Evolutionary conservation across 2,329 filamentous ascomycete genomes (phyloP), one percentile per base, ranked within the genome.

Genomic region (Aspergillus piperis): DNA sequence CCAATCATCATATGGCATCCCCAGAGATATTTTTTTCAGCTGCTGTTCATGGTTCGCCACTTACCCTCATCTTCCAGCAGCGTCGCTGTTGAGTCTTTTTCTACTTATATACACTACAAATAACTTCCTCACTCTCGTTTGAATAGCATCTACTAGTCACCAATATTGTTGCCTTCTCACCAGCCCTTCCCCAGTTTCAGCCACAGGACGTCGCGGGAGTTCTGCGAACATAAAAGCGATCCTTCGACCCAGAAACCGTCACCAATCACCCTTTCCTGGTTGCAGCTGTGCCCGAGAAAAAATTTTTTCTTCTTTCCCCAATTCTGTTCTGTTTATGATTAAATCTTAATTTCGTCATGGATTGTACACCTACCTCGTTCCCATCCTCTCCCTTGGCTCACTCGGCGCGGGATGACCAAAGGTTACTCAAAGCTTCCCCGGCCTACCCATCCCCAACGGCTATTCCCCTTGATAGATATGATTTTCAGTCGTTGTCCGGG

Each of bases 1-100:
- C 67, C 67, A 70, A 69, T 71, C 62, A 63, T 68, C 61, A 64
- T 66, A 68, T 68, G 69, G 66, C 64, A 59, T 62, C 61, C 58
- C 49, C 54, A 52, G 61, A 61, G 58, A 54, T 61, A 54, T 41
- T 57, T 58, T 64, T 71, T 64, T 71, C 69, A 73, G 71, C 68
- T 69, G 67, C 69, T 61, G 47, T 66, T 63, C 59, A 70, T 68
- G 68, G 55, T 67, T 67, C 66, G 67, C 66, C 48, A 60, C 66
- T 25, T 62, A 59, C 55, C 60, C 44, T 62, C 63, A 54, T 62
- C 61, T 49, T 57, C 49, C 58, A 68, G 64, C 66, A 66, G 62
- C 60, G 53, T 59, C 63, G 62, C 60, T 68, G 66, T 69, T 69
- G 63, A 68, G 53, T 62, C 57, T 52, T 27, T 61, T 61, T 54